Percentiles rank a stretch among this genome's conserved stretches.
Evolutionary conservation across 345 rosid species (phyloP).

Genomic region (Noccaea caerulescens): DNA sequence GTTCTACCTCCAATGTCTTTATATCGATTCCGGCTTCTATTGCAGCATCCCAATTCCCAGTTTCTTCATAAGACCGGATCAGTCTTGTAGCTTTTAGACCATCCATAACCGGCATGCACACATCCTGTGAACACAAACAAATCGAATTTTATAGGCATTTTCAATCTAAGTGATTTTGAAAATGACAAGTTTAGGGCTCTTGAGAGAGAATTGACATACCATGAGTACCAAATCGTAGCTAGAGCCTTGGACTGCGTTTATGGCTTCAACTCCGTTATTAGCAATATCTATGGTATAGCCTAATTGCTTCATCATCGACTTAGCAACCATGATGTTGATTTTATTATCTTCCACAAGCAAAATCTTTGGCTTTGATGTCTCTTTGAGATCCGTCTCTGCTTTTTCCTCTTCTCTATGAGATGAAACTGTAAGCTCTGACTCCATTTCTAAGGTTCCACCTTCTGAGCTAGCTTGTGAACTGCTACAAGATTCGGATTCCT

Average conservation of each 20-base stretch:
- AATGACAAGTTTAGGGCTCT: constrained; percentile 1
- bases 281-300: constrained; percentile 80
- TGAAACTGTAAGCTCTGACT: constrained; percentile 44
- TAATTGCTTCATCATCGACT: constrained; percentile 85
- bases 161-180: neutral
- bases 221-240: constrained; percentile 76
- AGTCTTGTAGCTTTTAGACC: constrained; percentile 92
- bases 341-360: constrained; percentile 97
- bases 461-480: constrained; percentile 48
- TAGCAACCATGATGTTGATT: constrained; percentile 84
- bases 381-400: constrained; percentile 33
- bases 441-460: constrained; percentile 40
- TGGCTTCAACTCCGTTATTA: constrained; percentile 85
- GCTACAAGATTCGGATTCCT: constrained; percentile 40
- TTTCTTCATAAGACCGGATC: constrained; percentile 83
- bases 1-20: constrained; percentile 20
- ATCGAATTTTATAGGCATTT: neutral
- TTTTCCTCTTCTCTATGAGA: constrained; percentile 48
- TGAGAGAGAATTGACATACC: constrained; percentile 62
- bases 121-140: constrained; percentile 60
- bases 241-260: constrained; percentile 56
- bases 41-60: constrained; percentile 88
- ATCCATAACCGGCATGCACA: constrained; percentile 94
- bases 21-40: constrained; percentile 66
- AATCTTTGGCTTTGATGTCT: constrained; percentile 68